phyloP scores from a whole-genome alignment of 139 green algal genomes.

The Chlorella sp. region DNA sequence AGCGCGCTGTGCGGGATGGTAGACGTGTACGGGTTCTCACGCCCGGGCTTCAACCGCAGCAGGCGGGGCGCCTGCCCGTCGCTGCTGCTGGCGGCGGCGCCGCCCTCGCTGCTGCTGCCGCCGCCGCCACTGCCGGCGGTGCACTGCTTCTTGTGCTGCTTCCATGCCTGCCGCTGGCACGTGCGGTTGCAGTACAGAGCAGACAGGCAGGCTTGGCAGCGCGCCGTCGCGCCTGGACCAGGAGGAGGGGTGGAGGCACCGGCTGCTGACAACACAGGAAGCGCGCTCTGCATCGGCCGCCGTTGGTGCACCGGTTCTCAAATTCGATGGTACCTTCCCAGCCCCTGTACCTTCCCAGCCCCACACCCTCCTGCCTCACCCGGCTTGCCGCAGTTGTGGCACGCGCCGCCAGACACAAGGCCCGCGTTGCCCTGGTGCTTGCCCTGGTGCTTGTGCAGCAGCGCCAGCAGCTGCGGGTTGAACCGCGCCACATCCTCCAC shows the following conservation, averaged over 20 bases:
- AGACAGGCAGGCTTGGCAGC: slow-evolving; percentile 1
- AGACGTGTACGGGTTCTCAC: neutral
- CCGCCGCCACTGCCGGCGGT: neutral
- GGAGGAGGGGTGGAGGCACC: no score
- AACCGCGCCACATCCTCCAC: neutral
- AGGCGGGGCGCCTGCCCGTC: neutral
- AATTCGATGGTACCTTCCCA: no score
- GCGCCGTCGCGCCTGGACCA: neutral
- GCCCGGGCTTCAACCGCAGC: neutral
- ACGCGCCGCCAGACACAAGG: neutral
- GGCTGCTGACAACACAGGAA: no score
- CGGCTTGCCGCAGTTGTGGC: slow-evolving; percentile 18
- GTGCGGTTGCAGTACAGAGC: slow-evolving; percentile 19
- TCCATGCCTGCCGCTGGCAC: slow-evolving; percentile 17
- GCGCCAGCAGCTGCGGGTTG: slow-evolving; percentile 6
- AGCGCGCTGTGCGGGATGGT: neutral
- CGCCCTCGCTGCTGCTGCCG: no score
- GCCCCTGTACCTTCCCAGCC: neutral
- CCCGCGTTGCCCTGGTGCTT: slow-evolving; percentile 7
- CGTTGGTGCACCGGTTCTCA: no score
- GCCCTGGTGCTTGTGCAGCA: slow-evolving; percentile 1
- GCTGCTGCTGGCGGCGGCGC: neutral
- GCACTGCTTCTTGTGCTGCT: slow-evolving; percentile 23
- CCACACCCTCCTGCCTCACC: neutral
- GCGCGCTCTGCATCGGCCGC: no score